Conservation (phyloP, 176 grass and related monocot genomes). For the Musa itinerans region DNA sequence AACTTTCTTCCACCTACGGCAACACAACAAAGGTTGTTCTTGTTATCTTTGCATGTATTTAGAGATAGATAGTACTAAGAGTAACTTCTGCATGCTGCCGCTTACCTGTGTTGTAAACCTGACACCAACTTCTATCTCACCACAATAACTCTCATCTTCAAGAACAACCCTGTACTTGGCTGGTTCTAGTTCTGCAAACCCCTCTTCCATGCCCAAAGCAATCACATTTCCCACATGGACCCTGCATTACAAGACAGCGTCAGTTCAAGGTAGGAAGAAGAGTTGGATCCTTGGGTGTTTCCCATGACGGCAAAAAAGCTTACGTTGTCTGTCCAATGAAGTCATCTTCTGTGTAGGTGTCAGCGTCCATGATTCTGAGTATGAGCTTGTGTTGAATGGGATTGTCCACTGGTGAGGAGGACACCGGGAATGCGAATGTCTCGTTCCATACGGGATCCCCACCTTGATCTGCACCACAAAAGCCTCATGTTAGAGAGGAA, state of each 20-base stretch:
- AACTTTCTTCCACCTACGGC: too few relatives aligned
- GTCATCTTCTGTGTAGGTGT: constrained; percentile 62
- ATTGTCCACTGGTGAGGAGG: constrained; percentile 19
- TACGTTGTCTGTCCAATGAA: constrained; percentile 74
- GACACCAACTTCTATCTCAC: constrained; percentile 57
- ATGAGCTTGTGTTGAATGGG: constrained; percentile 48
- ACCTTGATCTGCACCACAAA: constrained; percentile 37
- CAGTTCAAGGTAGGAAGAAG: too few relatives aligned
- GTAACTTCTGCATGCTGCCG: too few relatives aligned
- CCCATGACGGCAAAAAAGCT: constrained; percentile 11
- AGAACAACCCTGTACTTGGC: constrained; percentile 58
- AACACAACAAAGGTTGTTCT: too few relatives aligned
- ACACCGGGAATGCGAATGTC: constrained; percentile 64
- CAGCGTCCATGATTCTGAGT: constrained; percentile 59
- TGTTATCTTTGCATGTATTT: too few relatives aligned
- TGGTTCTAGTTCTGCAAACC: constrained; percentile 27
- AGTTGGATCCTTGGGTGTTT: too few relatives aligned
- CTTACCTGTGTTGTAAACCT: constrained; percentile 33
- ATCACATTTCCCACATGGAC: constrained; percentile 64
- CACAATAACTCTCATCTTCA: constrained; percentile 39
- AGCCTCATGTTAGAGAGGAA: not conserved
- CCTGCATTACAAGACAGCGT: constrained; percentile 20
- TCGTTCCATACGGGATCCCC: constrained; percentile 79
- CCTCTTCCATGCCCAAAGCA: constrained; percentile 45
- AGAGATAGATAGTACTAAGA: too few relatives aligned